Conservation (phyloP, 768 basidiomycete species). For the Trametes sanguinea region DNA sequence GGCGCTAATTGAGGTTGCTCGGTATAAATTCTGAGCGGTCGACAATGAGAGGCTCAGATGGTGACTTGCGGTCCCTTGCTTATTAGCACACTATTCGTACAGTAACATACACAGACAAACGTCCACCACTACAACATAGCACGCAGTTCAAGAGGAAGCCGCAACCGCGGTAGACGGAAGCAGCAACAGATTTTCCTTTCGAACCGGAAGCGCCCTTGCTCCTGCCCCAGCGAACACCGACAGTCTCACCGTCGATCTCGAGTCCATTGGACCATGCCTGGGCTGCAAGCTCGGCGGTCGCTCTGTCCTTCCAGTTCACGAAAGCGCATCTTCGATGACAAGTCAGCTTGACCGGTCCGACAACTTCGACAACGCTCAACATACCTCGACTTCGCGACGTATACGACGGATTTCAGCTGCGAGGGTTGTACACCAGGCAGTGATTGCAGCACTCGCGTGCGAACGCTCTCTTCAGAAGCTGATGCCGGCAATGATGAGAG, state of each 20-base stretch:
- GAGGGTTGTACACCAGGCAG: conserved; percentile 63
- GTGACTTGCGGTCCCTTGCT: too few relatives aligned
- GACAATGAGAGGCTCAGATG: too few relatives aligned
- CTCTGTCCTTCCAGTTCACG: conserved; percentile 85
- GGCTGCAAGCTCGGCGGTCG: conserved; percentile 84
- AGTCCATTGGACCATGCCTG: conserved; percentile 90
- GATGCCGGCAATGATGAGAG: conserved; percentile 70
- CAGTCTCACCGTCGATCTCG: conserved; percentile 76
- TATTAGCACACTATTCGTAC: neutral
- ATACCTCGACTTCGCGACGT: conserved; percentile 79
- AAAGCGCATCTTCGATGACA: conserved; percentile 76
- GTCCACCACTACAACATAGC: neutral
- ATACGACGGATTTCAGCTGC: conserved; percentile 80
- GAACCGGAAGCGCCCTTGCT: conserved; percentile 52
- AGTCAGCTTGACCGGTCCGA: too few relatives aligned
- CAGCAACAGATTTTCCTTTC: conserved; percentile 20
- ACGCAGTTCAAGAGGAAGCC: neutral
- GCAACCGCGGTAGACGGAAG: conserved; percentile 14
- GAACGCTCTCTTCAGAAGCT: conserved; percentile 73
- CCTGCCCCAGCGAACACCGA: conserved; percentile 87
- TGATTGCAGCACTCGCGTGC: conserved; percentile 68
- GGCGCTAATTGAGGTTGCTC: neutral
- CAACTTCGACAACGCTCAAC: conserved; percentile 6
- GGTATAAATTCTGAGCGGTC: neutral
- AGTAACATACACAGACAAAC: conserved; percentile 2